Evolutionary conservation across 1,284 basidiomycete genomes (phyloP), one percentile per base, ranked within the genome.

Genomic region (Trichosporon sp.): DNA sequence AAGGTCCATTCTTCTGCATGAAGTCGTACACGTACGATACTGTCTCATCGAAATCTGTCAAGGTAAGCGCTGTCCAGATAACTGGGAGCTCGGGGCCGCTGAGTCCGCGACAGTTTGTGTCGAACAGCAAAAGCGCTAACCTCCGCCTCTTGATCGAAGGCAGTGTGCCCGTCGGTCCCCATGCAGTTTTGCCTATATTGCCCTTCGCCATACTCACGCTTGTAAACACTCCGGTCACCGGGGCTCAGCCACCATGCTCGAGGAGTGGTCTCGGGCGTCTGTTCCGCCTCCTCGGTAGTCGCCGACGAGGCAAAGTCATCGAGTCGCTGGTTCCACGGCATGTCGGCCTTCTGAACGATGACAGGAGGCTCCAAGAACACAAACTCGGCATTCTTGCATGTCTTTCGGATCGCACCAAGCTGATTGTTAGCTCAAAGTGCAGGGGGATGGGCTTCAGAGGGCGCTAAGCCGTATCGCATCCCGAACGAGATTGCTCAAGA

Each of bases 181-280:
- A n/a, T n/a, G 19, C 40, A 9, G 7, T 5, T 21, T 10, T 11
- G 40, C 40, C 40, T 21, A 44, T 21, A 44, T 44, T 9, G 8
- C 6, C 10, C 10, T 25, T 8, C 2, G 27, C 19, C 36, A 2
- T 7, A 73, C 79, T 71, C 71, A 81, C 78, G 70, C 58, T 67
- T 71, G 60, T 74, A 78, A 1, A 68, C 71, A 71, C 32, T 84
- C 82, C 61, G 82, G 78, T 86, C 85, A 2, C 80, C 73, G 33
- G 84, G 83, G 4, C 79, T 77, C 64, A 82, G 85, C 87, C 87
- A 94, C 93, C 93, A 95, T 1, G 85, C 91, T 65, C 92, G 84
- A 10, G 91, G 88, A 1, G 84, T 86, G 33, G 88, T 82, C 32
- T 87, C 83, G 3, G 87, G 86, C 1, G 80, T 78, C 56, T 77